Percentiles rank a stretch among this genome's conserved stretches.
These are phyloP conservation scores for Glebionis coronaria DNA, from an alignment of 129 eudicot genomes.

Conservation along the genomic window DNA sequence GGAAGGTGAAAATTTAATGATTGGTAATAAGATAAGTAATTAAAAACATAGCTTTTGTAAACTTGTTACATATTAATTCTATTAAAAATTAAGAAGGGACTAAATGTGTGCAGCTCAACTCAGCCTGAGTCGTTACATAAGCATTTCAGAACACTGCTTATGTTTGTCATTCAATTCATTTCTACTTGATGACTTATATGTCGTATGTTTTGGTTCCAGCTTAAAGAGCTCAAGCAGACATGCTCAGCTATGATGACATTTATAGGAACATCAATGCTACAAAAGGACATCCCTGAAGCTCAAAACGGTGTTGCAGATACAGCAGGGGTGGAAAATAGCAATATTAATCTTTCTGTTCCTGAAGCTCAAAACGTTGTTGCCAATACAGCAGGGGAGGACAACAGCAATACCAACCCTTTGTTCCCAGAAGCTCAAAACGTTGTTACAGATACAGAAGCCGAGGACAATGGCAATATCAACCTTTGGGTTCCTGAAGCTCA, in stretches of 20 bases:
- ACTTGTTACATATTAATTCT: background rate
- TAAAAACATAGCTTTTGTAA: no score
- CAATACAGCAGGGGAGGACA: no score
- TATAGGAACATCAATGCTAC: conserved; percentile 81
- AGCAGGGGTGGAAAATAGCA: conserved; percentile 19
- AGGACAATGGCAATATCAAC: no score
- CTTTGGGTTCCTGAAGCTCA: no score
- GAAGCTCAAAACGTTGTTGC: no score
- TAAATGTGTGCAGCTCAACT: background rate
- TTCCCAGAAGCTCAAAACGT: no score
- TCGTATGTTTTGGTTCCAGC: conserved; percentile 44
- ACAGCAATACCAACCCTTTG: no score
- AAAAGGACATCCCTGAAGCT: conserved; percentile 52
- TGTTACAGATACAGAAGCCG: no score
- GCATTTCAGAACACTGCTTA: no score
- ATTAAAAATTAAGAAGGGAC: background rate
- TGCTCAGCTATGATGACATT: conserved; percentile 76
- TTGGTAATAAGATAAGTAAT: background rate
- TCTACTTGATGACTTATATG: background rate
- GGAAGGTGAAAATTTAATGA: background rate
- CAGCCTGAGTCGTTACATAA: background rate
- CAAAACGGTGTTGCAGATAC: conserved; percentile 31
- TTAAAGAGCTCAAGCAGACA: conserved; percentile 40
- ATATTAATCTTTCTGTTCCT: conserved; percentile 8
- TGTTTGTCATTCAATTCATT: background rate